Evolutionary conservation across 495 filamentous ascomycete species (phyloP), one percentile per base, ranked within the genome.

Genomic region (Aspergillus funiculosus): DNA sequence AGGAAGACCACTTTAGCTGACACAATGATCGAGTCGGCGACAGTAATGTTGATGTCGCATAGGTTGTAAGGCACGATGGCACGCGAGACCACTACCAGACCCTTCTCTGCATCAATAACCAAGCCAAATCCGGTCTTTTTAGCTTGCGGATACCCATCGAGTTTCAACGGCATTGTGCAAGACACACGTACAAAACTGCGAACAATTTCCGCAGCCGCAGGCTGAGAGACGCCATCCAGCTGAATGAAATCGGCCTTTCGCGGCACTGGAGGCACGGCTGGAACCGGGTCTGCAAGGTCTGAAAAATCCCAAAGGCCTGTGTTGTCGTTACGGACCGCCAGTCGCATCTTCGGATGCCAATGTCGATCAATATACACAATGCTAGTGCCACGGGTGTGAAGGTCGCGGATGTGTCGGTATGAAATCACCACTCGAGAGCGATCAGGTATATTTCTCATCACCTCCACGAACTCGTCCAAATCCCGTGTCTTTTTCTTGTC

Each of bases 41-140:
- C 87, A 5, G 89, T 95, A 59, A 97, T 76, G 45, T 81, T 85
- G 53, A 99, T 91, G 62, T 99, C 92, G 62, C 91, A 96, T 15
- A 99, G 75, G 64, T 99, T 88, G 56, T 95, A 96, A 10, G 92
- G 92, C 6, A 99, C 82, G 52, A 95, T 86, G 7, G 94, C 91
- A 63, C 92, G 71, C 7, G 89, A 95, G 24, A 96, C 88, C 13
- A 95, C 79, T 10, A 97, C 94, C 37, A 97, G 75, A 9, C 92
- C 92, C 72, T 95, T 89, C 31, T 92, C 87, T 0, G 92, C 92
- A 63, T 99, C 91, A 36, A 97, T 84, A 7, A 99, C 92, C 25
- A 99, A 69, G 1, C 92, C 92, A 74, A 92, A 94, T 10, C 92
- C 92, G 60, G 88, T 90, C 72, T 95, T 95, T 29, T 87, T 76